phyloP scores from a whole-genome alignment of 208 protist species.

The Crithidia bombi region DNA sequence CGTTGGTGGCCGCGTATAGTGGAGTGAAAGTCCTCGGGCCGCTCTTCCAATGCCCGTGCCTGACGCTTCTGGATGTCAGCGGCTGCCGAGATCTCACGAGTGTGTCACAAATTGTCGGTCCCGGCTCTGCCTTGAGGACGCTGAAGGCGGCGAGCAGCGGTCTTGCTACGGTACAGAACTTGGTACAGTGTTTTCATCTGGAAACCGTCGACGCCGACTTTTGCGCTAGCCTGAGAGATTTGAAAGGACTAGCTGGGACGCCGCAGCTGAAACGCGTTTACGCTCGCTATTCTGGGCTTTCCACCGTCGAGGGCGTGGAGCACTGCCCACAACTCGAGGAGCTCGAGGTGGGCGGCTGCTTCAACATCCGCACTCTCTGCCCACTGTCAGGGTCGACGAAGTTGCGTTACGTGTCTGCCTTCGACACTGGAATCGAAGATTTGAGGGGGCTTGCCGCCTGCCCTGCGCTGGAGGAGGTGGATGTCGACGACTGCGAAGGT shows the following conservation, averaged over 20 bases:
- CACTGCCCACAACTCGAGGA: constrained; percentile 7
- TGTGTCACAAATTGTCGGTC: neutral
- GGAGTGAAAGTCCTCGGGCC: constrained; percentile 2
- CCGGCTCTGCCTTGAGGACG: constrained; percentile 1
- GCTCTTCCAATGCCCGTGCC: constrained; percentile 10
- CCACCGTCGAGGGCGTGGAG: neutral
- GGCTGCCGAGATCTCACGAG: neutral
- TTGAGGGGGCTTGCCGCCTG: constrained; percentile 1
- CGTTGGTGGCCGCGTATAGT: constrained; percentile 4
- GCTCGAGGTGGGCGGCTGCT: neutral
- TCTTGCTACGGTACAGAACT: neutral
- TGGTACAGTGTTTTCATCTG: neutral
- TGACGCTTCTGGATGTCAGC: constrained; percentile 6
- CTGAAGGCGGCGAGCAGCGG: constrained; percentile 10
- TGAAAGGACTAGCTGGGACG: constrained; percentile 4
- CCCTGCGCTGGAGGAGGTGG: constrained; percentile 12
- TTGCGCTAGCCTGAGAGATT: constrained; percentile 1
- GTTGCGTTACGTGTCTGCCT: neutral
- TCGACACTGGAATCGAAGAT: constrained; percentile 10
- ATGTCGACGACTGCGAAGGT: constrained; percentile 5
- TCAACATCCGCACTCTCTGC: neutral
- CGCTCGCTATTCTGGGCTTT: constrained; percentile 4
- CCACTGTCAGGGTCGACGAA: neutral
- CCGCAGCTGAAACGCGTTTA: constrained; percentile 1
- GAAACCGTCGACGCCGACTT: constrained; percentile 11